These are phyloP conservation scores for Hypoxylon cercidicola DNA, from an alignment of 495 filamentous ascomycete genomes.

Conservation along the genomic window DNA sequence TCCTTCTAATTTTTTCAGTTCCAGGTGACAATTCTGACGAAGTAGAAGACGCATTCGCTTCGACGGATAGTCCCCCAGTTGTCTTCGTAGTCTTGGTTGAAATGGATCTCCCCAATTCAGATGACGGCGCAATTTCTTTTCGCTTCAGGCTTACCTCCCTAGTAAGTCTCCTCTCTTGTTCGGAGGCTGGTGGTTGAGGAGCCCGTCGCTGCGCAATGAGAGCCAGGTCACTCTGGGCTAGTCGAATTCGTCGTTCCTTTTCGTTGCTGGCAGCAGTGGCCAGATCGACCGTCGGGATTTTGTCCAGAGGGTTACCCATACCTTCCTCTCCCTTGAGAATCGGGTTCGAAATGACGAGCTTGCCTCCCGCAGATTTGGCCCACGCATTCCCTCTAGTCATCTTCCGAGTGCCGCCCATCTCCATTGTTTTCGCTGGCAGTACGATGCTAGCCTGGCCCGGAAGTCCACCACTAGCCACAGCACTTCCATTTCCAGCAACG, in stretches of 20 bases:
- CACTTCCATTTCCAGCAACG: conserved; percentile 36
- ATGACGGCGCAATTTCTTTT: conserved; percentile 49
- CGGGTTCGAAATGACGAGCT: conserved; percentile 60
- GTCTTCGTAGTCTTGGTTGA: conserved; percentile 39
- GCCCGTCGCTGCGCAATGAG: conserved; percentile 52
- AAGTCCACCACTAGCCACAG: conserved; percentile 26
- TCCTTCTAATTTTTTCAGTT: conserved; percentile 52
- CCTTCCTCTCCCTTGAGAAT: conserved; percentile 53
- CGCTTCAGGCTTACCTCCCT: conserved; percentile 54
- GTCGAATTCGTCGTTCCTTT: conserved; percentile 55
- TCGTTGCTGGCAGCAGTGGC: conserved; percentile 59
- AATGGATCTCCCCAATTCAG: conserved; percentile 34
- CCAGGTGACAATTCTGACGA: conserved; percentile 59
- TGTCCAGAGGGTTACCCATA: conserved; percentile 51
- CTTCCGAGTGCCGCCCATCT: conserved; percentile 38
- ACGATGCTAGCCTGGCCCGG: conserved; percentile 26
- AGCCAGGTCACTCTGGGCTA: conserved; percentile 42
- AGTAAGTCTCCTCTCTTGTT: conserved; percentile 44
- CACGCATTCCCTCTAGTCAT: conserved; percentile 42
- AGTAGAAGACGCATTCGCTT: conserved; percentile 46
- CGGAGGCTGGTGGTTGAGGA: conserved; percentile 46
- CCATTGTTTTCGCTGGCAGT: not conserved
- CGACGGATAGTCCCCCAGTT: conserved; percentile 39
- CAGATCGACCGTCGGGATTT: conserved; percentile 60
- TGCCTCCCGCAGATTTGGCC: conserved; percentile 44